phyloP scores from a whole-genome alignment of 2,329 filamentous ascomycete genomes.

The Colletotrichum sp. region DNA sequence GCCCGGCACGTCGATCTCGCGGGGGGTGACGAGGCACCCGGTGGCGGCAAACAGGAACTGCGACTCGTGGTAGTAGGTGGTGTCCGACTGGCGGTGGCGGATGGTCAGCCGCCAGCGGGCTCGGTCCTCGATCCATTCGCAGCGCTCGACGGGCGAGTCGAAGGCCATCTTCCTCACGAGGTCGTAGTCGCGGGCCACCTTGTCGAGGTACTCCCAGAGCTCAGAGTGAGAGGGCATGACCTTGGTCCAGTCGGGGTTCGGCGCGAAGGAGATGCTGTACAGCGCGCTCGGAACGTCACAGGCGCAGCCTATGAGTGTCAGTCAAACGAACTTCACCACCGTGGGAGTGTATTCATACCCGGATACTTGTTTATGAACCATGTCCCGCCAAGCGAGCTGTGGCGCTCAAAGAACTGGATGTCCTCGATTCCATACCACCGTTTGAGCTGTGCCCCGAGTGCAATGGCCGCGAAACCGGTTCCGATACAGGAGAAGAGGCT shows the following conservation, averaged over 20 bases:
- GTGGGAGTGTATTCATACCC: conserved; percentile 32
- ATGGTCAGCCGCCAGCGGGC: conserved; percentile 38
- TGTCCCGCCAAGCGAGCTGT: conserved; percentile 64
- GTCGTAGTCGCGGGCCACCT: conserved; percentile 52
- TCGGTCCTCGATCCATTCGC: conserved; percentile 42
- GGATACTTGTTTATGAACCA: conserved; percentile 66
- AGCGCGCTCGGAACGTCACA: conserved; percentile 65
- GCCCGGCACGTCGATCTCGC: conserved; percentile 50
- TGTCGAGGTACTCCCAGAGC: conserved; percentile 60
- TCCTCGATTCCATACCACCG: conserved; percentile 62
- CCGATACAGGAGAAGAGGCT: conserved; percentile 55
- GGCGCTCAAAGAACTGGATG: conserved; percentile 65
- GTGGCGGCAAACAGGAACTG: conserved; percentile 42
- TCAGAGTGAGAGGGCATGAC: conserved; percentile 61
- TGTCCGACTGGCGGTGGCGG: conserved; percentile 26
- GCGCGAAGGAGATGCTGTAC: conserved; percentile 68
- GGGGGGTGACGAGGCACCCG: conserved; percentile 38
- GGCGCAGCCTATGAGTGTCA: conserved; percentile 37
- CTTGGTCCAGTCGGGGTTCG: conserved; percentile 65
- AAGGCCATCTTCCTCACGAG: conserved; percentile 43
- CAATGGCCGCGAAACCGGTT: conserved; percentile 66
- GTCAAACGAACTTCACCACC: not conserved
- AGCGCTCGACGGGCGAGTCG: conserved; percentile 36
- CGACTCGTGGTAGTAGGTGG: conserved; percentile 36
- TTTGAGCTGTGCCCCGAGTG: conserved; percentile 63